Base-by-base conservation (phyloP, 345 rosid genomes). In the Eutrema heterophyllum region DNA sequence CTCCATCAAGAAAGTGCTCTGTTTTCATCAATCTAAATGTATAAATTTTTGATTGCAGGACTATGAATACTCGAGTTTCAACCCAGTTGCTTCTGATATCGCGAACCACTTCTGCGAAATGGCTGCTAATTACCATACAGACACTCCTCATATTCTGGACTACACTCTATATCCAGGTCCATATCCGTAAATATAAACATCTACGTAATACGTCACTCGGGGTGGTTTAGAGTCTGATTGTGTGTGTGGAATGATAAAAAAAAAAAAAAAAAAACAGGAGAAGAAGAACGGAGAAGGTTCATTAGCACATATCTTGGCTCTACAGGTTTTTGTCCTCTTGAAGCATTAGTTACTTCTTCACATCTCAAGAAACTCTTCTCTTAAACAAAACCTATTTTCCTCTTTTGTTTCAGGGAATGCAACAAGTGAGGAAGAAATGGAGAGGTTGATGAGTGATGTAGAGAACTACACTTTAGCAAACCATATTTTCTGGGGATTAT, bases 101-200 rank as follows among this genome's bases (percentile, higher is more conserved):
- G 98, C 99, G 7, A 95, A 95, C 75, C 98, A 95, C 77, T 95
- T 95, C 85, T 90, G 99, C 15, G 99, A 90, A 80, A 92, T 92
- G 98, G 89, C 81, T 10, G 98, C 96, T 54, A 82, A 95, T 81
- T 95, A 95, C 80, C 97, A 95, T 79, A 80, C 98, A 0, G 93
- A 92, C 21, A 87, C 84, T 8, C 99, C 99, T 59, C 99, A 92
- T 80, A 35, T 90, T 73, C 66, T 92, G 49, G 96, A 95, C 78
- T 89, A 81, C 64, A 78, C 74, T 67, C 70, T 54, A 54, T 95
- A 90, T 78, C 98, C 97, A 80, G 96, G 99, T 90, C 15, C 39
- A 67, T 32, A 51, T 48, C 64, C 13, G 5, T 52, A 9, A 9
- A 32, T 59, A 32, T 14, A 38, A 48, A 30, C 30, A 14, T 30